Evolutionary conservation across 306 rosid genomes (phyloP).

Genomic region (Oxytropis ochrocephala): DNA sequence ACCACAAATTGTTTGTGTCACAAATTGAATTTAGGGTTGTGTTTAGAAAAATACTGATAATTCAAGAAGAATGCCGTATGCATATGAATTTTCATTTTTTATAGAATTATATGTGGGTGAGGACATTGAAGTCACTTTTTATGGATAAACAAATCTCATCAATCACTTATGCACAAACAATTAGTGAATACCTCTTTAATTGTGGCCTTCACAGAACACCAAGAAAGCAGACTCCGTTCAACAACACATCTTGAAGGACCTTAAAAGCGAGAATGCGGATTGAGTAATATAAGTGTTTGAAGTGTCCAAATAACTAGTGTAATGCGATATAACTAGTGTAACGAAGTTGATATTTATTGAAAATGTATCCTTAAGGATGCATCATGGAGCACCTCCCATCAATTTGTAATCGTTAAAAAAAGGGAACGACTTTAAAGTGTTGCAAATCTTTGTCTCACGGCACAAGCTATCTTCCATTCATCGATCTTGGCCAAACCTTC

Average conservation of each 20-base stretch:
- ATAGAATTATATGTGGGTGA: neutral
- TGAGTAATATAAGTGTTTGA: too few relatives aligned
- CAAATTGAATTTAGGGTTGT: too few relatives aligned
- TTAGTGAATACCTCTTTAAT: conserved; percentile 74
- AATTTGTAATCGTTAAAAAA: too few relatives aligned
- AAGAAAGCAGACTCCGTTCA: conserved; percentile 85
- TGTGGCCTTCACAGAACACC: conserved; percentile 92
- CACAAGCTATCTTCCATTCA: conserved; percentile 69
- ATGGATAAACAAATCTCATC: neutral
- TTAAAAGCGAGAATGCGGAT: too few relatives aligned
- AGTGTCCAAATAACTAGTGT: too few relatives aligned
- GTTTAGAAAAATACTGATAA: neutral
- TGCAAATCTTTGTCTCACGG: conserved; percentile 63
- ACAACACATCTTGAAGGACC: conserved; percentile 83
- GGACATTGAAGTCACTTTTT: neutral
- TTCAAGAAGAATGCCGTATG: conserved; percentile 3
- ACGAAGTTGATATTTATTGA: too few relatives aligned
- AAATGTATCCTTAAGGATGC: too few relatives aligned
- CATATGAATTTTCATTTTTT: neutral
- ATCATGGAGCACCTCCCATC: too few relatives aligned
- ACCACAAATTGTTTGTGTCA: too few relatives aligned
- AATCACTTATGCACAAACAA: neutral
- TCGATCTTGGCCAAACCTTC: conserved; percentile 61
- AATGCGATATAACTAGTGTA: too few relatives aligned
- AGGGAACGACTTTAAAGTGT: too few relatives aligned